Evolutionary conservation across 2,329 filamentous ascomycete genomes (phyloP), one percentile per base, ranked within the genome.

Genomic region (Nothomitra cinnamomea): DNA sequence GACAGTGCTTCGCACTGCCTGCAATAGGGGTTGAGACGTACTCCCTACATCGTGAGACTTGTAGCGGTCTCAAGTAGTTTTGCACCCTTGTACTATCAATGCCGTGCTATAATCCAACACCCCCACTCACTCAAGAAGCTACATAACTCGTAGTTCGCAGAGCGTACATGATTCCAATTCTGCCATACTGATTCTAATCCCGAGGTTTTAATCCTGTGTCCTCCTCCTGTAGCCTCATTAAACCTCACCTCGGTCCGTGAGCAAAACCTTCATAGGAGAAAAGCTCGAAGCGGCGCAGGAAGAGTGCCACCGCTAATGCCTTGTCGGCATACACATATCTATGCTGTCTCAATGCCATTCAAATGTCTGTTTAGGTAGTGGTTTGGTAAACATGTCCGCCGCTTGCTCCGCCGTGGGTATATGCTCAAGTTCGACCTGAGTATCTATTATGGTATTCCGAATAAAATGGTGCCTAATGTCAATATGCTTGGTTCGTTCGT

Each of bases 401-500:
- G 22, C 19, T 24, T 40, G 32, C 12, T 55, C 40, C 0, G 2
- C 52, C 8, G 55, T 59, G 10, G 2, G 8, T 6, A 60, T 22
- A 2, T 48, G 36, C 3, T 32, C 4, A 10, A 54, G 35, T 2
- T 52, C 35, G 24, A 60, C 54, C 2, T 50, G 40, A 1, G 42
- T 40, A 13, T 53, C 43, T 4, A 42, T 49, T 2, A 55, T 43
- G 24, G 54, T 24, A 19, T 56, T 21, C n/a, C n/a, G n/a, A n/a
- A n/a, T n/a, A n/a, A n/a, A n/a, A n/a, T n/a, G n/a, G n/a, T n/a
- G n/a, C n/a, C 52, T 25, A 1, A 57, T 50, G 25, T 58, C 48
- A 40, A 59, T 59, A 54, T 59, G 48, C 54, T 59, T 59, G 4
- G 53, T 52, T 3, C 51, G 1, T 10, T 22, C 25, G 0, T 57